phyloP scores from a whole-genome alignment of 225 moss, liverwort and hornwort species.

The Polytrichum formosum region DNA sequence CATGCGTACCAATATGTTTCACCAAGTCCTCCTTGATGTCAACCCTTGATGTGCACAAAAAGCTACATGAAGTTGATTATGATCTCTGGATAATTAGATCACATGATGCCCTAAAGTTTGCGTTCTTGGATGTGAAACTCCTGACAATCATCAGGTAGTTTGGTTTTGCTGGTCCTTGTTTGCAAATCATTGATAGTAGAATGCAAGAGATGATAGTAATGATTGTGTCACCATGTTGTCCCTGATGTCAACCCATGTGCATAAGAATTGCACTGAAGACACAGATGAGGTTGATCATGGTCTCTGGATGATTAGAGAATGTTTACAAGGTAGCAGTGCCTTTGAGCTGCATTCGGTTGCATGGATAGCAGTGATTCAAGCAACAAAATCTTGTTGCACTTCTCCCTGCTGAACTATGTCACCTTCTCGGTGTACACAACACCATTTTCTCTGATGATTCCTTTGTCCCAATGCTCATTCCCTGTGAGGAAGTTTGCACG shows the following conservation, averaged over 20 bases:
- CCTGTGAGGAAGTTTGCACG: constrained; percentile 57
- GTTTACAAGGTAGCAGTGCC: neutral
- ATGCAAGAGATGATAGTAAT: neutral
- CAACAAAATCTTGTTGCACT: neutral
- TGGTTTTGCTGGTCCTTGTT: neutral
- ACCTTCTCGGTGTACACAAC: constrained; percentile 8
- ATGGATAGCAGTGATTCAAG: constrained; percentile 1
- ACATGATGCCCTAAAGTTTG: constrained; percentile 2
- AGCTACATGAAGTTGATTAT: too few relatives aligned
- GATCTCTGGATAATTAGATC: neutral
- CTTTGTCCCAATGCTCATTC: constrained; percentile 62
- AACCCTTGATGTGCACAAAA: too few relatives aligned
- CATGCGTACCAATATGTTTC: too few relatives aligned
- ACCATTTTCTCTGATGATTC: constrained; percentile 21
- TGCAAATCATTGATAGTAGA: too few relatives aligned
- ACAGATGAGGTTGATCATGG: neutral
- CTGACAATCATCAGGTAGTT: neutral
- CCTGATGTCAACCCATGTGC: constrained; percentile 1
- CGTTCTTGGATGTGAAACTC: neutral
- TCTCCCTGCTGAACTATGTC: neutral
- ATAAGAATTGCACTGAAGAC: neutral
- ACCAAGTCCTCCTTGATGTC: too few relatives aligned
- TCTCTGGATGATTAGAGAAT: constrained; percentile 1
- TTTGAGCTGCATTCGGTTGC: neutral
- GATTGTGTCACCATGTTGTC: neutral